Percentiles rank a stretch among this genome's conserved stretches.
Conservation (phyloP, 179 eudicot species). For the Dionaea muscipula region DNA sequence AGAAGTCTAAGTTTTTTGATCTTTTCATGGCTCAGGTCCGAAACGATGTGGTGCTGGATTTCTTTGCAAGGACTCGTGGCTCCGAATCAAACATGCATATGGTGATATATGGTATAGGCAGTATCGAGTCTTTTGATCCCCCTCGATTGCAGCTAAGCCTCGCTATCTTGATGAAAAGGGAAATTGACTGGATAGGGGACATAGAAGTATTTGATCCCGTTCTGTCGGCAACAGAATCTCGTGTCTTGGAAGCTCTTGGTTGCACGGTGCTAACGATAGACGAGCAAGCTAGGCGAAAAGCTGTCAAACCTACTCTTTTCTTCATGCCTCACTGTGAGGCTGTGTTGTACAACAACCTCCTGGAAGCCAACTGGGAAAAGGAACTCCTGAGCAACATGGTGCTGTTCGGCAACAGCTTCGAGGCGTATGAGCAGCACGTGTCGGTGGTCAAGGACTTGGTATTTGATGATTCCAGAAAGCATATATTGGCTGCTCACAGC, state of each 20-base stretch:
- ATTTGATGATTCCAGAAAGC: slow-evolving; percentile 31
- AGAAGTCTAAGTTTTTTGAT: slow-evolving; percentile 39
- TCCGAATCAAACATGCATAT: slow-evolving; percentile 45
- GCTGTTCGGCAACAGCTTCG: slow-evolving; percentile 69
- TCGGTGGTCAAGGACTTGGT: slow-evolving; percentile 24
- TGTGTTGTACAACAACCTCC: slow-evolving; percentile 57
- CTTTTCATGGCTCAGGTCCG: slow-evolving; percentile 38
- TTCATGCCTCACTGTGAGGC: slow-evolving; percentile 93
- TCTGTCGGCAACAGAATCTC: slow-evolving; percentile 49
- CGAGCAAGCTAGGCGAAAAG: slow-evolving; percentile 58
- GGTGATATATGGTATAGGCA: slow-evolving; percentile 79
- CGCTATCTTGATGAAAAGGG: slow-evolving; percentile 51
- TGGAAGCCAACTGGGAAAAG: slow-evolving; percentile 50
- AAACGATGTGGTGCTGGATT: slow-evolving; percentile 22
- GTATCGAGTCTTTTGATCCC: slow-evolving; percentile 56
- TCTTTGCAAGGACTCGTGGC: slow-evolving; percentile 33
- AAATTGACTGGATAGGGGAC: slow-evolving; percentile 51
- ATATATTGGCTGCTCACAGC: slow-evolving; percentile 36
- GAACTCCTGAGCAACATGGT: slow-evolving; percentile 31
- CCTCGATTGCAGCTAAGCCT: slow-evolving; percentile 60
- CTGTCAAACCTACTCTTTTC: slow-evolving; percentile 40
- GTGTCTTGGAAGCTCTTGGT: slow-evolving; percentile 49
- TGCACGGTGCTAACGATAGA: slow-evolving; percentile 48
- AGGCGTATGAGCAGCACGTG: slow-evolving; percentile 36
- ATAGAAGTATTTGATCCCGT: slow-evolving; percentile 77